A percentile compares a stretch with the other conserved stretches of the same genome.
Conservation (phyloP, 2,329 filamentous ascomycete genomes). For the Phaeosphaeria sp. region DNA sequence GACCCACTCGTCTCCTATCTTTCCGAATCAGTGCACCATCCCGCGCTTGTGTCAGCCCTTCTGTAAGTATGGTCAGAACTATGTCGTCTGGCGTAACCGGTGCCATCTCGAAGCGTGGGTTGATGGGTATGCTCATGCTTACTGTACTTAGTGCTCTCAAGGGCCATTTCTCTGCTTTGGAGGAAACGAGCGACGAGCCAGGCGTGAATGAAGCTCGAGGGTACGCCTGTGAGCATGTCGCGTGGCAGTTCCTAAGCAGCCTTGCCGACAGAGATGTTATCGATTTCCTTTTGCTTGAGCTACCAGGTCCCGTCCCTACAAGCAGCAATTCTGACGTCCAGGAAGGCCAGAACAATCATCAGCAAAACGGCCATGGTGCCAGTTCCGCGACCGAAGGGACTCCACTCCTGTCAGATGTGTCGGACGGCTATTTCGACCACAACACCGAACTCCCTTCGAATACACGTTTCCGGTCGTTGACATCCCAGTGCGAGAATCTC, state of each 20-base stretch:
- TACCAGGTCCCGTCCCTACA: constrained; percentile 55
- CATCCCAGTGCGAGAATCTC: constrained; percentile 75
- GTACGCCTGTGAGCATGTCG: constrained; percentile 79
- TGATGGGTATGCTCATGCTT: constrained; percentile 8
- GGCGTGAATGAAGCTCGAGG: constrained; percentile 73
- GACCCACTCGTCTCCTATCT: constrained; percentile 71
- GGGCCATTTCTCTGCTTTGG: constrained; percentile 73
- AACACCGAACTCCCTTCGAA: constrained; percentile 38
- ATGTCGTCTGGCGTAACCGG: neutral
- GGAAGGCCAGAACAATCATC: constrained; percentile 2
- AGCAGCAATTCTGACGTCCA: constrained; percentile 18
- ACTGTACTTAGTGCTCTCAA: constrained; percentile 67
- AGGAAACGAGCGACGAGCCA: constrained; percentile 64
- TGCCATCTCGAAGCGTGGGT: neutral
- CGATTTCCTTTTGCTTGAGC: constrained; percentile 75
- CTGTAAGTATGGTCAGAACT: constrained; percentile 61
- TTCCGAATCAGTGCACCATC: constrained; percentile 68
- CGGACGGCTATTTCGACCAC: constrained; percentile 32
- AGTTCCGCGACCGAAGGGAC: constrained; percentile 26
- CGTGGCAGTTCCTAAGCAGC: constrained; percentile 77
- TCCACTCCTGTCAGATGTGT: constrained; percentile 30
- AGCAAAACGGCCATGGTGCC: constrained; percentile 20
- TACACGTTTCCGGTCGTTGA: constrained; percentile 65
- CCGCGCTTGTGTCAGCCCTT: constrained; percentile 74
- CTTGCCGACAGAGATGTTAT: constrained; percentile 77